These are phyloP conservation scores for Ogataea haglerorum DNA, from an alignment of 805 yeast genomes.

Conservation along the genomic window DNA sequence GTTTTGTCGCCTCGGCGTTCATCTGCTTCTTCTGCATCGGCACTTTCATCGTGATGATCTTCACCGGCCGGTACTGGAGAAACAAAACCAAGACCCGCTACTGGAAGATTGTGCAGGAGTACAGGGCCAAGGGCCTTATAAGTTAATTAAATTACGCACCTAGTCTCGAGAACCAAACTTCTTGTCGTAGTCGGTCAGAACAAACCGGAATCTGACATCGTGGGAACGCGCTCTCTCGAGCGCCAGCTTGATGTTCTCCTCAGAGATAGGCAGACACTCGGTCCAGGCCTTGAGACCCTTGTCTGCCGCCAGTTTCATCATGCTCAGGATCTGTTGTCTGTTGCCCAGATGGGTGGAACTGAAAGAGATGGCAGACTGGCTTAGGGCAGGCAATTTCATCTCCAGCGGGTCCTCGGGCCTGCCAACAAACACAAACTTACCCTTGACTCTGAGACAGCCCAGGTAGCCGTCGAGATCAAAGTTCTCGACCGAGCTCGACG, in stretches of 20 bases:
- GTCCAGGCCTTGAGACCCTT: conserved; percentile 60
- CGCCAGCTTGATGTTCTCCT: conserved; percentile 50
- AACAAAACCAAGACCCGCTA: conserved; percentile 32
- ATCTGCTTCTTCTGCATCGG: conserved; percentile 46
- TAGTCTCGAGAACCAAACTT: background rate
- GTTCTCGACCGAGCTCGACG: conserved; percentile 7
- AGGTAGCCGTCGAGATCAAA: conserved; percentile 39
- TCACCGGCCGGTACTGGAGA: conserved; percentile 37
- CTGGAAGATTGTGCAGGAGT: conserved; percentile 34
- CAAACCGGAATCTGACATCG: conserved; percentile 64
- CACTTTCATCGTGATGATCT: conserved; percentile 40
- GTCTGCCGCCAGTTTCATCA: conserved; percentile 62
- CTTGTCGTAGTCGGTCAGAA: conserved; percentile 51
- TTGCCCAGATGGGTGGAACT: conserved; percentile 63
- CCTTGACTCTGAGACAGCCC: conserved; percentile 58
- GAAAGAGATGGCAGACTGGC: conserved; percentile 40
- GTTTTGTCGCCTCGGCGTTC: conserved; percentile 55
- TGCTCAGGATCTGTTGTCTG: conserved; percentile 60
- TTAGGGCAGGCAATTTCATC: background rate
- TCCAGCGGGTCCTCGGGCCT: conserved; percentile 31
- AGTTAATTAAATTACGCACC: background rate
- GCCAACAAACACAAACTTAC: conserved; percentile 43
- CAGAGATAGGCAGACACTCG: conserved; percentile 54
- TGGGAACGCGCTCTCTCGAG: conserved; percentile 52
- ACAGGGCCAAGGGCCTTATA: conserved; percentile 8